Conservation (phyloP, 1,284 basidiomycete genomes). For the Naganishia albida region DNA sequence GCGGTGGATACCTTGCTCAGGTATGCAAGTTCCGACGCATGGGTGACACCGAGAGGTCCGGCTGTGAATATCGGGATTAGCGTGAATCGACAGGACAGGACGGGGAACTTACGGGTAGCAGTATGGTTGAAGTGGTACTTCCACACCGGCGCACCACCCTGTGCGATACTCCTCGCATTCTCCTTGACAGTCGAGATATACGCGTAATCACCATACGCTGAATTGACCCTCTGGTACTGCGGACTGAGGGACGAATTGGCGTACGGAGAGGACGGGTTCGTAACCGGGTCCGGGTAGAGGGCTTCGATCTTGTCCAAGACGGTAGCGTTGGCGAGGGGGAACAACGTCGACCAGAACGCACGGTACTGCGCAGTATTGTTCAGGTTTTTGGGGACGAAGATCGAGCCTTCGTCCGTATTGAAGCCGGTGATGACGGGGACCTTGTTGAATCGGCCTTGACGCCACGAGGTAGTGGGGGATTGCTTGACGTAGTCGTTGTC, state of each 20-base stretch:
- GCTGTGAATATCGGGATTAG: background rate
- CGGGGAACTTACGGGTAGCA: conserved; percentile 1
- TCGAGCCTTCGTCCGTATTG: conserved; percentile 26
- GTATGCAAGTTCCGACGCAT: conserved; percentile 18
- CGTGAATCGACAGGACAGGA: background rate
- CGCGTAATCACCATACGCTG: conserved; percentile 18
- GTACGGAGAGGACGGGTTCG: conserved; percentile 11
- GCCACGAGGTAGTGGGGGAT: conserved; percentile 17
- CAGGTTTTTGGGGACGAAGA: conserved; percentile 10
- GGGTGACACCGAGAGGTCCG: conserved; percentile 5
- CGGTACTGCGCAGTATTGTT: conserved; percentile 3
- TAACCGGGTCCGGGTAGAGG: conserved; percentile 23
- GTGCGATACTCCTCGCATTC: conserved; percentile 1
- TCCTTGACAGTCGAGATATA: conserved; percentile 18
- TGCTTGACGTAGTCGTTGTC: conserved; percentile 23
- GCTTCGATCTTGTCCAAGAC: conserved; percentile 10
- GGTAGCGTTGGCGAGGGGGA: conserved; percentile 19
- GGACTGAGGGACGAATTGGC: conserved; percentile 10
- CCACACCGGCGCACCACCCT: conserved; percentile 6
- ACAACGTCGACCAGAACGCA: conserved; percentile 1
- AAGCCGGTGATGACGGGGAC: conserved; percentile 26
- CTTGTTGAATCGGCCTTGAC: conserved; percentile 21
- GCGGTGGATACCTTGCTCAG: conserved; percentile 11
- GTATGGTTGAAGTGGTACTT: conserved; percentile 24
- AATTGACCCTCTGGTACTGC: conserved; percentile 4